These are phyloP conservation scores for Rhododendron molle DNA, from an alignment of 148 eudicot genomes.

Conservation along the genomic window DNA sequence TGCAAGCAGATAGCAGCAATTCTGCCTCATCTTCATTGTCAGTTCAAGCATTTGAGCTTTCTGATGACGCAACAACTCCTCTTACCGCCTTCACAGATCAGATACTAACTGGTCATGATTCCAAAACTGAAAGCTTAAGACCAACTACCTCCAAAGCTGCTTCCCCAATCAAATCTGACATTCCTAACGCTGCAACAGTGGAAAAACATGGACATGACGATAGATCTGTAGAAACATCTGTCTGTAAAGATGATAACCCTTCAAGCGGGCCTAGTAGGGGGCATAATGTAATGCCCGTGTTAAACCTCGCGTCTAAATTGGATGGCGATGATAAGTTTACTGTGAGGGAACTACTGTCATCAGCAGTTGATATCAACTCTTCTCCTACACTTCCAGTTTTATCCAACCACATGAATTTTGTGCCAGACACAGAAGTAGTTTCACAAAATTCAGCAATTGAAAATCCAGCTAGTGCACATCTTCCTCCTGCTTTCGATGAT, in stretches of 20 bases:
- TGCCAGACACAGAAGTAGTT: background rate
- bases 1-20: slow-evolving; percentile 58
- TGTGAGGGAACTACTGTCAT: slow-evolving; percentile 55
- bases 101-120: slow-evolving; percentile 28
- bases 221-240: slow-evolving; percentile 30
- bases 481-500: slow-evolving; percentile 39
- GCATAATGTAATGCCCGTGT: slow-evolving; percentile 33
- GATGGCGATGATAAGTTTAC: slow-evolving; percentile 72
- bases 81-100: slow-evolving; percentile 28
- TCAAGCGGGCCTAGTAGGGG: slow-evolving; percentile 27
- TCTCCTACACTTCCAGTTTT: background rate
- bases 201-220: slow-evolving; percentile 20
- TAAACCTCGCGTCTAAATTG: slow-evolving; percentile 33
- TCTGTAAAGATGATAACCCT: slow-evolving; percentile 26
- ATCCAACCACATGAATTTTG: slow-evolving; percentile 12
- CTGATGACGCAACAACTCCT: slow-evolving; percentile 61
- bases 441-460: slow-evolving; percentile 32
- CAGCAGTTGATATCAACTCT: slow-evolving; percentile 5
- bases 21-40: slow-evolving; percentile 79
- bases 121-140: slow-evolving; percentile 33
- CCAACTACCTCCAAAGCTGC: slow-evolving; percentile 33
- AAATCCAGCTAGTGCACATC: slow-evolving; percentile 27
- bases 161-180: slow-evolving; percentile 33
- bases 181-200: slow-evolving; percentile 20
- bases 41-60: slow-evolving; percentile 73